Conservation (phyloP, 2,329 filamentous ascomycete genomes). For the Fusarium avenaceum region DNA sequence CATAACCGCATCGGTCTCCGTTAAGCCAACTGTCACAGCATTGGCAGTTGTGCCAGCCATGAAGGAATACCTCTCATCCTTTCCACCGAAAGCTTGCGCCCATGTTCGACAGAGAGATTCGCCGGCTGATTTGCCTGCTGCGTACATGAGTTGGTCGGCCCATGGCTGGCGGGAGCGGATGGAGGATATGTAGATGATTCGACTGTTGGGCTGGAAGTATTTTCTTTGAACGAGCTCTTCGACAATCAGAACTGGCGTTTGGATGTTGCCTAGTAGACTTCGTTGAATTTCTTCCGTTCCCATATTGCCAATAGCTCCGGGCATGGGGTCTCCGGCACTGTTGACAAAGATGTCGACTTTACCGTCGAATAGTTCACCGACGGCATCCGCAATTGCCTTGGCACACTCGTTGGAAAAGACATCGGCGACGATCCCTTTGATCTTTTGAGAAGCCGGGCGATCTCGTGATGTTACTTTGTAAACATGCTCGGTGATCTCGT, state of each 20-base stretch:
- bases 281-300: constrained; percentile 46
- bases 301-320: constrained; percentile 50
- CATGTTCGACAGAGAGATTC: constrained; percentile 56
- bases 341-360: constrained; percentile 54
- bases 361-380: constrained; percentile 42
- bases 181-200: constrained; percentile 55
- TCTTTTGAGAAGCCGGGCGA: constrained; percentile 30
- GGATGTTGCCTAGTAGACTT: constrained; percentile 54
- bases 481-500: constrained; percentile 36
- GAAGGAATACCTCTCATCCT: constrained; percentile 52
- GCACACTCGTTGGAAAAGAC: constrained; percentile 50
- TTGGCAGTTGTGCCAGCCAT: constrained; percentile 56
- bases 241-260: constrained; percentile 54
- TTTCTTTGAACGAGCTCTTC: constrained; percentile 52
- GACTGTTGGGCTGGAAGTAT: constrained; percentile 51
- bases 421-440: constrained; percentile 50
- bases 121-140: constrained; percentile 52
- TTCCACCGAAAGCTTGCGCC: constrained; percentile 54
- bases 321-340: constrained; percentile 50
- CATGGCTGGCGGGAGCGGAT: constrained; percentile 52
- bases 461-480: constrained; percentile 35
- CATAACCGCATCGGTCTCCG: constrained; percentile 53
- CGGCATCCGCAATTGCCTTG: constrained; percentile 45
- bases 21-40: constrained; percentile 51
- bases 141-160: constrained; percentile 54